Conservation (phyloP, 305 asterid genomes). For the Salvia sclarea region DNA sequence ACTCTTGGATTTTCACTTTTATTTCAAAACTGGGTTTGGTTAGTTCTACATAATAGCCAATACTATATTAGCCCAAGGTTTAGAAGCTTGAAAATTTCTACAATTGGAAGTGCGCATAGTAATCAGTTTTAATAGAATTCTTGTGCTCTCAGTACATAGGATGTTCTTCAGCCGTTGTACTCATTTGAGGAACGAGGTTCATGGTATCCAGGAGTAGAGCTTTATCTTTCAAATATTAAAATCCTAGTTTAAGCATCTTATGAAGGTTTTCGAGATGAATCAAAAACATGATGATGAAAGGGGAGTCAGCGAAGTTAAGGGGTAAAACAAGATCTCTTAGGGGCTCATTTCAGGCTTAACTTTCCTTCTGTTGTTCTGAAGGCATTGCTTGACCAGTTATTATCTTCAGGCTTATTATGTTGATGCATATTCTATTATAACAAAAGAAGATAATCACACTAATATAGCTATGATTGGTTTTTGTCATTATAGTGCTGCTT, state of each 20-base stretch:
- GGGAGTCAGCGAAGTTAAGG: not conserved
- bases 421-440: conserved; percentile 4
- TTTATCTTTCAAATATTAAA: not conserved
- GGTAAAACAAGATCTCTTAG: not conserved
- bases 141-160: not conserved
- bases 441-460: not conserved
- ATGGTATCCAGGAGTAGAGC: conserved; percentile 3
- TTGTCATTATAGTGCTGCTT: conserved; percentile 17
- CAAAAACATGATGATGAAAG: not conserved
- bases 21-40: not conserved
- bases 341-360: conserved; percentile 7
- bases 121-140: conserved; percentile 16
- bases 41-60: not conserved
- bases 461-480: not conserved
- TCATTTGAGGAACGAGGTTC: conserved; percentile 1
- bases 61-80: not conserved
- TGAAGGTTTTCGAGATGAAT: conserved; percentile 1
- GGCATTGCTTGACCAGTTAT: conserved; percentile 9
- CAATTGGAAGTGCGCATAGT: not conserved
- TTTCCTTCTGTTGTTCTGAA: conserved; percentile 15
- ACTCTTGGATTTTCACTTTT: not conserved
- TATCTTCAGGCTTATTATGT: not conserved
- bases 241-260: not conserved
- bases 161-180: not conserved
- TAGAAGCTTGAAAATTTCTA: not conserved